phyloP scores from a whole-genome alignment of 768 basidiomycete species.

The Psilocybe cubensis region DNA sequence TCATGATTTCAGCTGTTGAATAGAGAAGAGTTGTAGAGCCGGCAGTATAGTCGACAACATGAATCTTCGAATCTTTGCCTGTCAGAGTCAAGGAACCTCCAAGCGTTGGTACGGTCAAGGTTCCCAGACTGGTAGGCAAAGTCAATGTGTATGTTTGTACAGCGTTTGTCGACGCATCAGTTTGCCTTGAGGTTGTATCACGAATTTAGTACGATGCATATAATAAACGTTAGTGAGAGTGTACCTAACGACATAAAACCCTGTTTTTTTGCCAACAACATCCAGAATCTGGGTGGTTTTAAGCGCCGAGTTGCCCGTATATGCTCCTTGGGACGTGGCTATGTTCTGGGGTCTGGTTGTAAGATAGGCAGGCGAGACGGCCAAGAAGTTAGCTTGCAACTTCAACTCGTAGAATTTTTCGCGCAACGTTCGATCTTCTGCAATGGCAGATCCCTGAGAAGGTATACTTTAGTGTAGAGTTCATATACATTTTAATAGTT shows the following conservation, averaged over 20 bases:
- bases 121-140: constrained; percentile 48
- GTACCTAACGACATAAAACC: constrained; percentile 50
- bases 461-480: not conserved
- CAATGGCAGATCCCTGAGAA: constrained; percentile 48
- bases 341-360: constrained; percentile 50
- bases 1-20: constrained; percentile 52
- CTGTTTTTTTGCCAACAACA: constrained; percentile 48
- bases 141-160: constrained; percentile 45
- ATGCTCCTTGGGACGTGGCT: constrained; percentile 41
- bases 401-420: constrained; percentile 60
- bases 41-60: constrained; percentile 52
- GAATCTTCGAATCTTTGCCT: constrained; percentile 57
- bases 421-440: constrained; percentile 53
- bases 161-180: constrained; percentile 40
- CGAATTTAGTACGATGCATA: not conserved
- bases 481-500: not conserved
- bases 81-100: constrained; percentile 46
- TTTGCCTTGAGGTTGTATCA: constrained; percentile 30
- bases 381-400: constrained; percentile 52
- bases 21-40: constrained; percentile 47
- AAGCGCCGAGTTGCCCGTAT: constrained; percentile 50
- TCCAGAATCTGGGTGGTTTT: constrained; percentile 54
- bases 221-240: not conserved
- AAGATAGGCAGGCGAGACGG: constrained; percentile 52
- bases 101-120: constrained; percentile 43